Conservation (phyloP, 441 rosid genomes). For the Mallotus japonicus region DNA sequence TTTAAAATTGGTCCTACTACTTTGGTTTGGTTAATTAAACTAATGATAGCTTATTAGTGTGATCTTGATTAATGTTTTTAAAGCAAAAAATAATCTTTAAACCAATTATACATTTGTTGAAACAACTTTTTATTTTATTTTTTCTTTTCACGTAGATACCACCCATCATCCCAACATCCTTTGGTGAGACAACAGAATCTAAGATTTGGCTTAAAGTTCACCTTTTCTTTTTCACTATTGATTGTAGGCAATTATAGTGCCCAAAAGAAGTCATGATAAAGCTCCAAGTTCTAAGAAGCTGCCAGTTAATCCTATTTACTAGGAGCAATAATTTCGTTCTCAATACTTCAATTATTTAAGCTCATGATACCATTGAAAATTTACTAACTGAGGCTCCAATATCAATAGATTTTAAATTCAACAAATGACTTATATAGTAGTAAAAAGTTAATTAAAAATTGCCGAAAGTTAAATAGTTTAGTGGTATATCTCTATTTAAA, state of each 20-base stretch:
- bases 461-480: too few species aligned
- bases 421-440: too few species aligned
- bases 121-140: neutral
- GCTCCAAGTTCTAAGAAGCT: neutral
- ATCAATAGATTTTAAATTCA: too few species aligned
- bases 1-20: neutral
- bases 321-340: neutral
- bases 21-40: neutral
- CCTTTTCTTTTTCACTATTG: neutral
- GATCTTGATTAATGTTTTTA: neutral
- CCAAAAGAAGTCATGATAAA: neutral
- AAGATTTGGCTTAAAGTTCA: neutral
- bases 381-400: too few species aligned
- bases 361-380: neutral
- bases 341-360: neutral
- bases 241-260: constrained; percentile 4
- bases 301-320: neutral
- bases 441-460: too few species aligned
- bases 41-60: neutral
- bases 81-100: constrained; percentile 10
- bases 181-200: constrained; percentile 11
- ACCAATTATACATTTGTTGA: neutral
- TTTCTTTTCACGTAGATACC: neutral
- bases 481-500: too few species aligned
- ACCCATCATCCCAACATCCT: constrained; percentile 1